These are phyloP conservation scores for Nepenthes gracilis DNA, from an alignment of 148 eudicot species.

Conservation along the genomic window DNA sequence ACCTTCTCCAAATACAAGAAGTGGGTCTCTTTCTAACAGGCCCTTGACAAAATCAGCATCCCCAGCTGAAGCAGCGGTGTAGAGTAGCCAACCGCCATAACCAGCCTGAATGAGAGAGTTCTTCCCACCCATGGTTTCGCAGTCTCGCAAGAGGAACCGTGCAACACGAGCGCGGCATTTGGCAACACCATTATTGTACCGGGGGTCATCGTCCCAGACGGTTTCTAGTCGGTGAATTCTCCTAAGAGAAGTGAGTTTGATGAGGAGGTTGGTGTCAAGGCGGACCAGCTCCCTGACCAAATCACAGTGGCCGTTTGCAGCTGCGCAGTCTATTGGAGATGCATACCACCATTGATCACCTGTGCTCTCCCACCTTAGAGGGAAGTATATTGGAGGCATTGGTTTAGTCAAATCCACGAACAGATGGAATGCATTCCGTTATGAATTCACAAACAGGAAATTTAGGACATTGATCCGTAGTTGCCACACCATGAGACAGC, in stretches of 20 bases:
- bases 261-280: slow-evolving; percentile 62
- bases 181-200: slow-evolving; percentile 27
- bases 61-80: slow-evolving; percentile 80
- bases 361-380: slow-evolving; percentile 79
- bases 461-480: no score
- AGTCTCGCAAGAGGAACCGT: slow-evolving; percentile 27
- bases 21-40: slow-evolving; percentile 42
- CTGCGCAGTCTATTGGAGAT: slow-evolving; percentile 77
- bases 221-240: slow-evolving; percentile 66
- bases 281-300: slow-evolving; percentile 55
- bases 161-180: slow-evolving; percentile 51
- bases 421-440: no score
- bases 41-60: slow-evolving; percentile 51
- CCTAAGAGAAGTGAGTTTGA: slow-evolving; percentile 68
- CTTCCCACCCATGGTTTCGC: slow-evolving; percentile 27
- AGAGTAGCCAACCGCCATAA: slow-evolving; percentile 83
- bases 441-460: no score
- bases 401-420: no score
- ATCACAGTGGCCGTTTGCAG: slow-evolving; percentile 70
- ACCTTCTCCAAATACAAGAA: slow-evolving; percentile 61
- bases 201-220: slow-evolving; percentile 61
- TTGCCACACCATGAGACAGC: no score
- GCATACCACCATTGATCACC: slow-evolving; percentile 94
- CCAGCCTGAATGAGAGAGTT: slow-evolving; percentile 63
- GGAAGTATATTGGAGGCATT: slow-evolving; percentile 35